These are phyloP conservation scores for Truncatella angustata DNA, from an alignment of 2,329 filamentous ascomycete genomes.

Conservation along the genomic window DNA sequence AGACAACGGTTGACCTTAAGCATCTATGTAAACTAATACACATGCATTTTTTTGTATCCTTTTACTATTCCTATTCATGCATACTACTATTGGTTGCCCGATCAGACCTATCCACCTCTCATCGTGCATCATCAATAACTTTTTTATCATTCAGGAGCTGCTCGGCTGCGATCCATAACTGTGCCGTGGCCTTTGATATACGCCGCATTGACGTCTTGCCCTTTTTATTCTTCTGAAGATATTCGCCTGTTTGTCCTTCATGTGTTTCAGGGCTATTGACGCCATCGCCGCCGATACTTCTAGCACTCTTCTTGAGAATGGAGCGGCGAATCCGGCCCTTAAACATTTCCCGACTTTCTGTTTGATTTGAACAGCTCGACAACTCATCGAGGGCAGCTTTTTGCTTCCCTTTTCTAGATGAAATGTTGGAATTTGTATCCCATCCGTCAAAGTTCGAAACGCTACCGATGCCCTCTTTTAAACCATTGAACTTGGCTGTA, in stretches of 20 bases:
- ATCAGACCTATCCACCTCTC: neutral
- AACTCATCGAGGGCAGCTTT: neutral
- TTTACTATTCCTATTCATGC: no score
- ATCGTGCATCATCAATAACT: neutral
- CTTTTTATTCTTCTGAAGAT: neutral
- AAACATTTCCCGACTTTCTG: conserved; percentile 15
- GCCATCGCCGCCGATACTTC: neutral
- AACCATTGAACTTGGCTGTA: conserved; percentile 29
- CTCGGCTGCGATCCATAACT: conserved; percentile 18
- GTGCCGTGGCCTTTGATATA: conserved; percentile 5
- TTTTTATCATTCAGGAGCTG: conserved; percentile 13
- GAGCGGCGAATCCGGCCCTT: conserved; percentile 11
- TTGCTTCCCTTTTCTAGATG: neutral
- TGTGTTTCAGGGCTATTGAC: conserved; percentile 4
- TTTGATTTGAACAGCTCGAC: conserved; percentile 13
- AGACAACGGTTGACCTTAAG: no score
- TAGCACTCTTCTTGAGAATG: conserved; percentile 8
- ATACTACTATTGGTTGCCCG: no score
- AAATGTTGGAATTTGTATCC: neutral
- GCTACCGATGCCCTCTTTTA: conserved; percentile 1
- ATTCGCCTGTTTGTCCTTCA: neutral
- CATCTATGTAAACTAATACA: no score
- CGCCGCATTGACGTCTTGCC: neutral
- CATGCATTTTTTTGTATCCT: no score
- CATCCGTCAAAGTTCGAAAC: neutral